A percentile compares a stretch with the other conserved stretches of the same genome.
phyloP scores from a whole-genome alignment of 768 basidiomycete genomes.

The Auricularia auricula-judae region DNA sequence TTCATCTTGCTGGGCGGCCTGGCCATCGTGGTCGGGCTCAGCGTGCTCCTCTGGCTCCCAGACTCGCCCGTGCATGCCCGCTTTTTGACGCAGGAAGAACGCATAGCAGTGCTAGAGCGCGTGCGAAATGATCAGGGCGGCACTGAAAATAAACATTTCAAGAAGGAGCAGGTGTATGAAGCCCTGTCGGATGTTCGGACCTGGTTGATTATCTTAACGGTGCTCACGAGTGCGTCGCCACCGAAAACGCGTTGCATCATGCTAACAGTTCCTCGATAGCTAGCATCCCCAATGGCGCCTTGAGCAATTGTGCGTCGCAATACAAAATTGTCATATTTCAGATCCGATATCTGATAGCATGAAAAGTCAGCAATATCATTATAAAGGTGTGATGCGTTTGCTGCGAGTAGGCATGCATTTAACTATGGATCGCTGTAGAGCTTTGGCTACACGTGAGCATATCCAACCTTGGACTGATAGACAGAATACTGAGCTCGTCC shows the following conservation, averaged over 20 bases:
- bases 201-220: slow-evolving; percentile 51
- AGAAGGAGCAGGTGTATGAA: slow-evolving; percentile 47
- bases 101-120: slow-evolving; percentile 51
- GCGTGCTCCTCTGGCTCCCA: slow-evolving; percentile 49
- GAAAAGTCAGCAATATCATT: slow-evolving; percentile 46
- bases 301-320: slow-evolving; percentile 44
- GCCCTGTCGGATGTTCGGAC: slow-evolving; percentile 46
- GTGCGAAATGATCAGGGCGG: slow-evolving; percentile 42
- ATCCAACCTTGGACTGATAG: not conserved
- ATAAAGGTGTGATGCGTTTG: slow-evolving; percentile 25
- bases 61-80: slow-evolving; percentile 54
- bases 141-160: slow-evolving; percentile 47
- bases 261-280: slow-evolving; percentile 23
- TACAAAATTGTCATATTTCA: not conserved
- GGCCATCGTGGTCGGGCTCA: slow-evolving; percentile 45
- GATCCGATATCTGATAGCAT: slow-evolving; percentile 1
- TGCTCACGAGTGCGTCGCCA: slow-evolving; percentile 38
- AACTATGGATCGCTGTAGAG: slow-evolving; percentile 11
- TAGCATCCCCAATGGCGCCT: slow-evolving; percentile 52
- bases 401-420: not conserved
- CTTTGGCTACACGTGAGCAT: slow-evolving; percentile 50
- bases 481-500: no score
- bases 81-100: slow-evolving; percentile 46
- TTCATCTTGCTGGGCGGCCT: slow-evolving; percentile 50
- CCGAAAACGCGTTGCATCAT: no score